A percentile compares a stretch with the other conserved stretches of the same genome.
phyloP scores from a whole-genome alignment of 129 eudicot genomes.

The Tagetes patula region DNA sequence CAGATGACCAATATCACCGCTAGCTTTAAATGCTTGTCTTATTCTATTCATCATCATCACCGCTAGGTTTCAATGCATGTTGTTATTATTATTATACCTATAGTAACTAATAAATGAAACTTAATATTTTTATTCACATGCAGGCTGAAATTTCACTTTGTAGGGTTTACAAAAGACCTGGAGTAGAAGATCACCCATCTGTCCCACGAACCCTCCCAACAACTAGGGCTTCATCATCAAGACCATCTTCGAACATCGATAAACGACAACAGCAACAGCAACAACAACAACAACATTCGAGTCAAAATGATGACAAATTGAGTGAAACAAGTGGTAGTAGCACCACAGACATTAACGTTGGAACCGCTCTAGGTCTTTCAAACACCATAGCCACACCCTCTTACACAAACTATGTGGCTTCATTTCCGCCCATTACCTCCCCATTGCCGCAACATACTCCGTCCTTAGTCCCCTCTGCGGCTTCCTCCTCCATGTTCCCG shows the following conservation, averaged over 20 bases:
- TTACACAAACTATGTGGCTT: slow-evolving; percentile 29
- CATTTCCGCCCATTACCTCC: slow-evolving; percentile 33
- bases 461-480: slow-evolving; percentile 22
- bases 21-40: slow-evolving; percentile 32
- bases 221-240: slow-evolving; percentile 54
- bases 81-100: not conserved
- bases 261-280: slow-evolving; percentile 23
- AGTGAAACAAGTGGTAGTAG: slow-evolving; percentile 58
- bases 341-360: slow-evolving; percentile 39
- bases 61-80: slow-evolving; percentile 29
- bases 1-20: slow-evolving; percentile 42
- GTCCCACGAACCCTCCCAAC: slow-evolving; percentile 62
- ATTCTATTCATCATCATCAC: slow-evolving; percentile 32
- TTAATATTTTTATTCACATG: not conserved
- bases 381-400: slow-evolving; percentile 29
- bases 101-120: not conserved
- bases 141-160: slow-evolving; percentile 92
- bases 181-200: slow-evolving; percentile 82
- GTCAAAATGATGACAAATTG: slow-evolving; percentile 37
- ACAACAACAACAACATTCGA: slow-evolving; percentile 28
- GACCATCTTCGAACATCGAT: slow-evolving; percentile 15
- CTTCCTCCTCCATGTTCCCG: slow-evolving; percentile 24
- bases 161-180: slow-evolving; percentile 75
- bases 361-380: slow-evolving; percentile 49
- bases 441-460: slow-evolving; percentile 23